Conservation (phyloP, 352 stramenopile genomes). For the Phytophthora colocasiae region DNA sequence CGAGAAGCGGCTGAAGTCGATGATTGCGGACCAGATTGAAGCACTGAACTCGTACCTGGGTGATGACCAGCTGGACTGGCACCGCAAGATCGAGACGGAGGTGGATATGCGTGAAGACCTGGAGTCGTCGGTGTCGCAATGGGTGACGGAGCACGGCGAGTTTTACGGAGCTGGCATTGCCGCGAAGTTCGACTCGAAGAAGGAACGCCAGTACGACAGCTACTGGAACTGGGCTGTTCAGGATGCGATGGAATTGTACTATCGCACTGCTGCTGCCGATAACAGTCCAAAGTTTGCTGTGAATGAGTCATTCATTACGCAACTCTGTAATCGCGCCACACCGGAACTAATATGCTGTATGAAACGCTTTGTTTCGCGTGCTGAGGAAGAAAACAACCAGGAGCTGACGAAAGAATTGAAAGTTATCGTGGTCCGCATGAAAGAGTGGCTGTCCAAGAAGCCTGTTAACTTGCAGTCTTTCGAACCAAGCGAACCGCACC, state of each 20-base stretch:
- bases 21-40: constrained; percentile 65
- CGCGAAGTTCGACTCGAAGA: constrained; percentile 71
- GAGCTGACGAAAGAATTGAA: constrained; percentile 62
- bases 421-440: constrained; percentile 64
- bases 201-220: constrained; percentile 80
- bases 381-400: constrained; percentile 45
- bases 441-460: constrained; percentile 55
- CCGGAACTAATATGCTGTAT: constrained; percentile 63
- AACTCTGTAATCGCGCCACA: constrained; percentile 77
- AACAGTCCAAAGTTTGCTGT: constrained; percentile 27
- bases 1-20: constrained; percentile 60
- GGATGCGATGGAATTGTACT: constrained; percentile 73
- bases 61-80: constrained; percentile 59
- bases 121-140: constrained; percentile 59
- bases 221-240: constrained; percentile 87
- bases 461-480: constrained; percentile 72
- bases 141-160: constrained; percentile 67
- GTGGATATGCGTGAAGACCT: constrained; percentile 57
- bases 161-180: constrained; percentile 61
- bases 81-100: constrained; percentile 60
- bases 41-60: constrained; percentile 58
- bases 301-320: constrained; percentile 37
- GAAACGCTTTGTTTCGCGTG: constrained; percentile 55
- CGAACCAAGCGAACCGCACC: constrained; percentile 58
- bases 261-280: constrained; percentile 46